These are phyloP conservation scores for Eucalyptus leucophloia DNA, from an alignment of 345 rosid genomes.

Conservation along the genomic window DNA sequence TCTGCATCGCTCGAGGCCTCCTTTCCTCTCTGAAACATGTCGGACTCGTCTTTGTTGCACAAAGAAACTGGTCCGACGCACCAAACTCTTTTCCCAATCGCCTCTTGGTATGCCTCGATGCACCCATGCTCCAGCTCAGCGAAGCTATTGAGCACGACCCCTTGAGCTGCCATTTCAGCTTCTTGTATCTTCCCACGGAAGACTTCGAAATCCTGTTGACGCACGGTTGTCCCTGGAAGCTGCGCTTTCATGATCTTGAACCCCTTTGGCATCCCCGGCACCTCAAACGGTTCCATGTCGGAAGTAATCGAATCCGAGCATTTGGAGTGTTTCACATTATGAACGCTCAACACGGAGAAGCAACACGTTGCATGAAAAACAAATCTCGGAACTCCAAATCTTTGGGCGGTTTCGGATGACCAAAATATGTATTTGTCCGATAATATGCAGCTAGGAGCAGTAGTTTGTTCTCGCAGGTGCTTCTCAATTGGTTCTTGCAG, in stretches of 20 bases:
- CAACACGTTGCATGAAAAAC: slow-evolving; percentile 76
- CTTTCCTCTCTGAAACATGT: slow-evolving; percentile 61
- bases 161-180: slow-evolving; percentile 46
- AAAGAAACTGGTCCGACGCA: slow-evolving; percentile 77
- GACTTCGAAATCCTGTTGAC: slow-evolving; percentile 34
- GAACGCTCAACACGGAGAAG: slow-evolving; percentile 47
- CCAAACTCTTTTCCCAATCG: slow-evolving; percentile 48
- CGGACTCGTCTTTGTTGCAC: slow-evolving; percentile 21
- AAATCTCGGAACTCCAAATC: slow-evolving; percentile 51
- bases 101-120: slow-evolving; percentile 18
- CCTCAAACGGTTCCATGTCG: slow-evolving; percentile 37
- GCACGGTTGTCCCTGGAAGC: slow-evolving; percentile 45
- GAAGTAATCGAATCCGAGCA: slow-evolving; percentile 14
- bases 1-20: slow-evolving; percentile 22
- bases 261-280: slow-evolving; percentile 38
- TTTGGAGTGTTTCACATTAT: slow-evolving; percentile 30
- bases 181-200: slow-evolving; percentile 52
- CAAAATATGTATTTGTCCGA: slow-evolving; percentile 66
- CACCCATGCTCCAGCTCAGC: slow-evolving; percentile 46
- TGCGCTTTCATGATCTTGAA: slow-evolving; percentile 36
- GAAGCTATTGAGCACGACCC: slow-evolving; percentile 61
- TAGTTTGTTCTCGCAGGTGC: slow-evolving; percentile 14
- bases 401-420: slow-evolving; percentile 39
- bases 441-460: slow-evolving; percentile 57
- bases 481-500: slow-evolving; percentile 47